Evolutionary conservation across 257 asterid genomes (phyloP).

Genomic region (Cruciata laevipes): DNA sequence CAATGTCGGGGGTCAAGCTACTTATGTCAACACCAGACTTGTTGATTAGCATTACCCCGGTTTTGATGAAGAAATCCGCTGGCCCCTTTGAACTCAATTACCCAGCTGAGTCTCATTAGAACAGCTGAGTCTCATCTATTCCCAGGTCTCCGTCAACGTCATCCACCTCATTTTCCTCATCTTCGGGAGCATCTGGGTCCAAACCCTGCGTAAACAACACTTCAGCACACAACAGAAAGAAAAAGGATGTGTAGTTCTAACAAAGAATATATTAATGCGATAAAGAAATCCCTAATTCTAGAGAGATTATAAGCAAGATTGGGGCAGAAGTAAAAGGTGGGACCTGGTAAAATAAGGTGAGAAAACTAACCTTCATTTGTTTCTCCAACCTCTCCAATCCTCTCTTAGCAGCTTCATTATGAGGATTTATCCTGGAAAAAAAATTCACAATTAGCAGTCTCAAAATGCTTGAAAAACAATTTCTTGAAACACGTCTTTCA

Average conservation of each 20-base stretch:
- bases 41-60: not conserved
- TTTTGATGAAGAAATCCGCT: not conserved
- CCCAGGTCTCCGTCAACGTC: constrained; percentile 77
- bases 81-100: not conserved
- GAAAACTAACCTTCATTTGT: constrained; percentile 75
- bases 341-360: not conserved
- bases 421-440: constrained; percentile 70
- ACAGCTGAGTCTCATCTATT: constrained; percentile 48
- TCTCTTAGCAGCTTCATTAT: constrained; percentile 78
- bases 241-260: not conserved
- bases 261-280: not conserved
- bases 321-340: not conserved
- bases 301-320: not conserved
- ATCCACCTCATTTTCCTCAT: constrained; percentile 84
- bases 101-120: no score
- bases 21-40: no score
- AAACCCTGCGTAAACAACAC: constrained; percentile 49
- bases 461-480: not conserved
- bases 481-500: not conserved
- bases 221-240: not conserved
- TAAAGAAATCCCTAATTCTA: not conserved
- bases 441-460: not conserved
- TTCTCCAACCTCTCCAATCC: constrained; percentile 96
- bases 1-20: no score
- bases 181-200: constrained; percentile 98